Percentiles rank a stretch among this genome's conserved stretches.
Evolutionary conservation across 441 rosid species (phyloP).

Genomic region (Manihot esculenta): DNA sequence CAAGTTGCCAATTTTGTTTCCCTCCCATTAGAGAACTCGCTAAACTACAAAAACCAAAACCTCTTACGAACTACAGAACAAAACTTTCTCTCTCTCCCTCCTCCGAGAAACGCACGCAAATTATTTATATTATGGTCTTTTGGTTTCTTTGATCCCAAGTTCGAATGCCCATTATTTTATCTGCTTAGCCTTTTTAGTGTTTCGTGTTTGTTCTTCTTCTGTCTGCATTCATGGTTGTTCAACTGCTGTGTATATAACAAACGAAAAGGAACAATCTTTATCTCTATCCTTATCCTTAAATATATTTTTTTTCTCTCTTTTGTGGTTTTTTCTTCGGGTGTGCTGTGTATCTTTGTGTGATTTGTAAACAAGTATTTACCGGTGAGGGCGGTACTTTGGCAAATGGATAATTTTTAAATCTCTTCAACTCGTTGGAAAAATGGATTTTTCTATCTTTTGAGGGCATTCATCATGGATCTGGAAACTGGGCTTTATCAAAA

Average conservation of each 20-base stretch:
- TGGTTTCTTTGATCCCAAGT: slow-evolving; percentile 1
- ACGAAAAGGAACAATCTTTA: background rate
- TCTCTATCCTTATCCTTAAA: background rate
- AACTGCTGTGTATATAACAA: slow-evolving; percentile 31
- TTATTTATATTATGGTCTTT: slow-evolving; percentile 5
- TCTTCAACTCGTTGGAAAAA: slow-evolving; percentile 21
- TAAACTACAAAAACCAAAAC: background rate
- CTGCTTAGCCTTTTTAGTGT: slow-evolving; percentile 23
- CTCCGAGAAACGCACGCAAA: slow-evolving; percentile 1
- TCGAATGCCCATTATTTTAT: slow-evolving; percentile 21
- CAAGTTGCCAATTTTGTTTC: background rate
- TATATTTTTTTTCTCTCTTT: background rate
- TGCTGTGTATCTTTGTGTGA: slow-evolving; percentile 11
- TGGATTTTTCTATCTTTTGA: slow-evolving; percentile 34
- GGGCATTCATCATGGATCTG: slow-evolving; percentile 54
- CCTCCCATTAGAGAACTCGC: background rate
- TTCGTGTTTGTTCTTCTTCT: slow-evolving; percentile 28
- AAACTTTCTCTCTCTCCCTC: background rate
- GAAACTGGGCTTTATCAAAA: slow-evolving; percentile 48
- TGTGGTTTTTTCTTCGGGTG: too few relatives aligned
- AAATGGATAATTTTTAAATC: slow-evolving; percentile 30
- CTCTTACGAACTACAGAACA: slow-evolving; percentile 11
- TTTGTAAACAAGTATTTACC: slow-evolving; percentile 9
- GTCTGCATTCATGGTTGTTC: slow-evolving; percentile 36
- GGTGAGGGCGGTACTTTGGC: slow-evolving; percentile 23